phyloP scores from a whole-genome alignment of 2,329 filamentous ascomycete genomes.

The Ceratocystis cacaofunesta region DNA sequence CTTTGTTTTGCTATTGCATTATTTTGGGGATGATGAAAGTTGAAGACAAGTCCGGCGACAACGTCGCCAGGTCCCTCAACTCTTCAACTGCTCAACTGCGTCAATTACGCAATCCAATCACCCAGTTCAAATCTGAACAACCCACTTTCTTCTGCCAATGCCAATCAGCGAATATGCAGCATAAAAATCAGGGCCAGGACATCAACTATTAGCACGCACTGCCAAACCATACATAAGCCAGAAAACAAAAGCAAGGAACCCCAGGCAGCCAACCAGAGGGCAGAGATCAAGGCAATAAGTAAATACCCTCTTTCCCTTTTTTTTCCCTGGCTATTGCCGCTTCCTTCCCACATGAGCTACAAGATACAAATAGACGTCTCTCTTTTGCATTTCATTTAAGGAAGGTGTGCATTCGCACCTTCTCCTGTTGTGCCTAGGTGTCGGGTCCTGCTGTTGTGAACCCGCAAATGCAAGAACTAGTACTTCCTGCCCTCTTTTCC shows the following conservation, averaged over 20 bases:
- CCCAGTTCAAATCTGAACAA: too few species aligned
- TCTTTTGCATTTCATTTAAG: neutral
- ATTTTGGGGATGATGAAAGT: neutral
- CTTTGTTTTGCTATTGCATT: too few species aligned
- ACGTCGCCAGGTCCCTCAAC: neutral
- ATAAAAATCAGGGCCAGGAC: too few species aligned
- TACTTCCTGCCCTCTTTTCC: neutral
- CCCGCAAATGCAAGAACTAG: neutral
- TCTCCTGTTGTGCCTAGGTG: neutral
- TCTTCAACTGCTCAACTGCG: too few species aligned
- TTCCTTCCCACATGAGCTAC: too few species aligned
- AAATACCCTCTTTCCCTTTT: neutral
- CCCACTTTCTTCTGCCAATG: too few species aligned
- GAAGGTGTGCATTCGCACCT: neutral
- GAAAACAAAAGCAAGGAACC: neutral
- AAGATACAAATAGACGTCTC: neutral
- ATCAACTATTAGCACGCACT: too few species aligned
- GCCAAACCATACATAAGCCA: neutral
- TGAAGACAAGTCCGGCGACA: neutral
- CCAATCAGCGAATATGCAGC: too few species aligned
- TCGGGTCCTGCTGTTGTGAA: neutral
- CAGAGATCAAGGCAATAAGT: neutral
- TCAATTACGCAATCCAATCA: too few species aligned
- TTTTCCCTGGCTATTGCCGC: neutral
- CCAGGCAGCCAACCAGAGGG: neutral